Conservation (phyloP, 768 basidiomycete genomes). For the Agrocybe pediades region DNA sequence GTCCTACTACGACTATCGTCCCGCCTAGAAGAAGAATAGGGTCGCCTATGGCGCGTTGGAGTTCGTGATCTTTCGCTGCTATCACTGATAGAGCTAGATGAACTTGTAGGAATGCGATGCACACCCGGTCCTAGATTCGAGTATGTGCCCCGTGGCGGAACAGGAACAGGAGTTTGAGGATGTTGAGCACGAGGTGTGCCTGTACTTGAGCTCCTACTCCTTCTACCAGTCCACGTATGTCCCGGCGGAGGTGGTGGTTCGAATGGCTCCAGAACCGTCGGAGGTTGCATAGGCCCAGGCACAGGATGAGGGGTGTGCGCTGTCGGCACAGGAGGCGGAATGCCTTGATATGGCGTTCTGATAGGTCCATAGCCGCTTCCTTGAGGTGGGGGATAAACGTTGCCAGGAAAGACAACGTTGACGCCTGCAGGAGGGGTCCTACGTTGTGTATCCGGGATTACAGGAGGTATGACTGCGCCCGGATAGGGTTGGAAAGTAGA, state of each 20-base stretch:
- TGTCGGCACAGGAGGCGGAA: conserved; percentile 15
- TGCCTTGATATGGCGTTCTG: not conserved
- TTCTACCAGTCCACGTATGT: not conserved
- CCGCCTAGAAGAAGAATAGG: conserved; percentile 2
- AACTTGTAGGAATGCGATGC: conserved; percentile 12
- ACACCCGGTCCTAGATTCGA: conserved; percentile 20
- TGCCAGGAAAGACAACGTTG: conserved; percentile 19
- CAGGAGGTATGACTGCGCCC: conserved; percentile 39
- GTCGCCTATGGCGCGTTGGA: conserved; percentile 2
- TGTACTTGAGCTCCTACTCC: conserved; percentile 10
- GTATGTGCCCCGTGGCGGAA: not conserved
- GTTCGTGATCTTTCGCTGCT: conserved; percentile 8
- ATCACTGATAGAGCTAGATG: conserved; percentile 16
- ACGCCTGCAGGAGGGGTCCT: conserved; percentile 17
- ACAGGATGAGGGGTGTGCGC: conserved; percentile 17
- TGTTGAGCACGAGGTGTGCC: conserved; percentile 16
- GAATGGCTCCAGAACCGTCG: conserved; percentile 15
- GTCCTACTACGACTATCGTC: not conserved
- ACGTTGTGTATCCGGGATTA: conserved; percentile 26
- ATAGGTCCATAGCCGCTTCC: not conserved
- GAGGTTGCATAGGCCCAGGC: conserved; percentile 12
- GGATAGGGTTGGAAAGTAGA: conserved; percentile 20
- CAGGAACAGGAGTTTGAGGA: too few relatives aligned
- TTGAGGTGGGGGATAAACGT: conserved; percentile 14
- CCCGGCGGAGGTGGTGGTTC: conserved; percentile 19